Evolutionary conservation across 768 basidiomycete species (phyloP).

Genomic region (Calvatia gigantea): DNA sequence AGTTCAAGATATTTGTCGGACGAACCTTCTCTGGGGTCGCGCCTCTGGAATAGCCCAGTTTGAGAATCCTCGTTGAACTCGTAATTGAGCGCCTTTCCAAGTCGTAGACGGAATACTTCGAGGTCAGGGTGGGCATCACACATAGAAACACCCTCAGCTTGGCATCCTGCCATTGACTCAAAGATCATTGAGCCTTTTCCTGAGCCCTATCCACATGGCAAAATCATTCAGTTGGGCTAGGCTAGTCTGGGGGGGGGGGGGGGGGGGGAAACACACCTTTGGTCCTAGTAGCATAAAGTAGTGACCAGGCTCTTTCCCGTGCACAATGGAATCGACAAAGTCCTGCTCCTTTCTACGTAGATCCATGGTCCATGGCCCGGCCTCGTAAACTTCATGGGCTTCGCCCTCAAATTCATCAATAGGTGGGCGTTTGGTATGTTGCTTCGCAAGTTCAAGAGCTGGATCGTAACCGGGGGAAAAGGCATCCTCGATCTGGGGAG

Average conservation of each 20-base stretch:
- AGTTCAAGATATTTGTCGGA: not conserved
- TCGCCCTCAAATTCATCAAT: constrained; percentile 25
- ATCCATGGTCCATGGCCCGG: constrained; percentile 52
- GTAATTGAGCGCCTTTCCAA: constrained; percentile 84
- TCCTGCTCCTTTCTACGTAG: constrained; percentile 74
- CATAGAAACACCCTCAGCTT: constrained; percentile 69
- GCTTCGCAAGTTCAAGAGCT: constrained; percentile 66
- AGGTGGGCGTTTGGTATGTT: constrained; percentile 33
- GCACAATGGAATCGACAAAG: constrained; percentile 71
- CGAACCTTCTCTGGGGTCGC: constrained; percentile 77
- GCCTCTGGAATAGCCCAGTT: constrained; percentile 73
- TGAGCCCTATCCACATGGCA: constrained; percentile 47
- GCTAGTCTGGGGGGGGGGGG: no score
- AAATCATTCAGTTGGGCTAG: no score
- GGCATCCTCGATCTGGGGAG: constrained; percentile 65
- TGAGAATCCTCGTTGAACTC: constrained; percentile 86
- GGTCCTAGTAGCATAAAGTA: constrained; percentile 78
- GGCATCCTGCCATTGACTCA: constrained; percentile 70
- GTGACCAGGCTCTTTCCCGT: constrained; percentile 66
- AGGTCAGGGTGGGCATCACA: constrained; percentile 85
- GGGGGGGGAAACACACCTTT: constrained; percentile 45
- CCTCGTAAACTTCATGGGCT: constrained; percentile 21
- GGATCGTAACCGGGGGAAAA: constrained; percentile 83
- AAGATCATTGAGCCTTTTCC: constrained; percentile 84
- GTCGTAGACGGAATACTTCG: constrained; percentile 79